Evolutionary conservation across 257 asterid species (phyloP), one percentile per base, ranked within the genome.

Genomic region (Solanum sitiens): DNA sequence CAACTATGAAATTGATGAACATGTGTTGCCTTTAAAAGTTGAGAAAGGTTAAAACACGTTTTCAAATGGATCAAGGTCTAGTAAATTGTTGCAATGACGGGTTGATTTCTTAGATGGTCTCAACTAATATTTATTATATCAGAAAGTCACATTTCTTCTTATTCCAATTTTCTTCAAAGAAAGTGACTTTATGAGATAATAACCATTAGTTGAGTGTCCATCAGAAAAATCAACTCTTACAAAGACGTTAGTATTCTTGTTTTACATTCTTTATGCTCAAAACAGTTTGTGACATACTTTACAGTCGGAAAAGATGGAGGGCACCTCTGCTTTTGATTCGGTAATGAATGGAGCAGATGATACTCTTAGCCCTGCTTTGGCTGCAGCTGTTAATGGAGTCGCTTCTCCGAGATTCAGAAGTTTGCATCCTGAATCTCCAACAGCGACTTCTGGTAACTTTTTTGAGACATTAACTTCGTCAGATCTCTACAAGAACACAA

Each of bases 231-330:
- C 67, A 23, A 63, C 7, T 10, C 14, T 18, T 4, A 27, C 23
- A 72, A 71, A 20, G 37, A 72, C 11, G 3, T 33, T 72, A 37
- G 11, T 7, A 23, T 45, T 77, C 84, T 40, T 32, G 56, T 50
- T 47, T 39, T 8, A 33, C 14, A 32, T 86, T 14, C 18, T 68
- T 73, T 50, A 68, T 40, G 67, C 83, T 83, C 44, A 72, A 39
- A 86, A 30, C 56, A 63, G 15, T 59, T 44, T 70, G 67, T 59
- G 30, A 35, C 59, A 45, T 37, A 82, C 39, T 85, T 42, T 42
- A 86, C 96, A 95, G 99, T 94, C 98, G 18, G 99, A 97, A 89
- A 95, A 94, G 87, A 92, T 95, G 95, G 99, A 97, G 90, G 93
- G 92, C 30, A 7, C 68, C 20, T 27, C 91, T 27, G 80, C 90